A percentile compares a stretch with the other conserved stretches of the same genome.
Conservation (phyloP, 208 protist species). For the Crithidia sp. region DNA sequence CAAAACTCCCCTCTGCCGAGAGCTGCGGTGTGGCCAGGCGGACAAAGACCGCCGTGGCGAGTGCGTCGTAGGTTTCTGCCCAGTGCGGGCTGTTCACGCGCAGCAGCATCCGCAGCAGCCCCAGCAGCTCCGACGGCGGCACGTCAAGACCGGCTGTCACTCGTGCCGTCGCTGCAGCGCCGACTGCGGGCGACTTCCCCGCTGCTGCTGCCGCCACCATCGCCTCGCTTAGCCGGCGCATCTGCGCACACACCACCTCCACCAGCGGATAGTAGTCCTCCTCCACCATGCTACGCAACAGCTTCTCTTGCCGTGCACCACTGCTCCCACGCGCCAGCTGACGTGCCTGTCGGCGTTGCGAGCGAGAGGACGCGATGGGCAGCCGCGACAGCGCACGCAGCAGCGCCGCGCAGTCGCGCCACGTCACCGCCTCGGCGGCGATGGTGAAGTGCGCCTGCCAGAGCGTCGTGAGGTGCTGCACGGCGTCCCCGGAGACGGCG, state of each 20-base stretch:
- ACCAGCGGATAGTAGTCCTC: conserved; percentile 61
- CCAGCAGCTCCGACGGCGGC: conserved; percentile 15
- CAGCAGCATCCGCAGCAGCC: conserved; percentile 31
- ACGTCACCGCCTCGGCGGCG: not conserved
- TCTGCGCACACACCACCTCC: conserved; percentile 35
- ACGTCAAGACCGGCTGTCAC: not conserved
- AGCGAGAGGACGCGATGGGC: conserved; percentile 6
- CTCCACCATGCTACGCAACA: conserved; percentile 25
- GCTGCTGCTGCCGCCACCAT: not conserved
- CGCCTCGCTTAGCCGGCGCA: conserved; percentile 19
- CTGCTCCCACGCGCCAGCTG: not conserved
- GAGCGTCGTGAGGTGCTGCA: conserved; percentile 53
- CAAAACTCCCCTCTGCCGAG: not conserved
- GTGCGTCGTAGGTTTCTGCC: conserved; percentile 53
- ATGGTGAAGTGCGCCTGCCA: conserved; percentile 43
- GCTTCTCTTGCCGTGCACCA: not conserved
- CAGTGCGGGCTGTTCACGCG: conserved; percentile 54
- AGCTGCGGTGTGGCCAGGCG: conserved; percentile 21
- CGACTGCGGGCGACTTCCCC: not conserved
- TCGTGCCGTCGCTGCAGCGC: not conserved
- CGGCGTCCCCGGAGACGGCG: conserved; percentile 66
- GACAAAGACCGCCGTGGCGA: conserved; percentile 40
- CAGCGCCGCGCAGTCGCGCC: conserved; percentile 12
- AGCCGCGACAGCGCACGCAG: conserved; percentile 23
- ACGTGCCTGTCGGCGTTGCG: conserved; percentile 23